These are phyloP conservation scores for Craterostigma plantagineum DNA, from an alignment of 257 asterid genomes.

Conservation along the genomic window DNA sequence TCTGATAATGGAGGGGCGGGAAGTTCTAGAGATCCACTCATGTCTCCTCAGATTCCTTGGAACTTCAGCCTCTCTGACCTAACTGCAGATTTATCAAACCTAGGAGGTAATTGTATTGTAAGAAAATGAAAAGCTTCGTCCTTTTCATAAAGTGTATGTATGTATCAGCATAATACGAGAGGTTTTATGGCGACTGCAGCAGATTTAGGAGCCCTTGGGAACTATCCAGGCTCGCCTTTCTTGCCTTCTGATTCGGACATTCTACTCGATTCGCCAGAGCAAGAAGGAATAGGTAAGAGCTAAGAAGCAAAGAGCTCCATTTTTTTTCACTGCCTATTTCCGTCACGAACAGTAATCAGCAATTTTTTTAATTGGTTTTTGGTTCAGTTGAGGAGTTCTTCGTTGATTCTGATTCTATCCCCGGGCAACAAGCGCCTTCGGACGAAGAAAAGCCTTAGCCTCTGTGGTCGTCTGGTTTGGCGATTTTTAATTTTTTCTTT, in stretches of 20 bases:
- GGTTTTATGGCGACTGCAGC: slow-evolving; percentile 17
- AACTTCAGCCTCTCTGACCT: slow-evolving; percentile 79
- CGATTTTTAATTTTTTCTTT: no score
- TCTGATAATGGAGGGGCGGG: slow-evolving; percentile 71
- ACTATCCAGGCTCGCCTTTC: slow-evolving; percentile 82
- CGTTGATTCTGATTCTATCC: slow-evolving; percentile 66
- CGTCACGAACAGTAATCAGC: no score
- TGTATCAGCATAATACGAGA: no score
- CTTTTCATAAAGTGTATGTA: no score
- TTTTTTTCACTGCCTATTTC: no score
- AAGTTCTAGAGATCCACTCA: slow-evolving; percentile 61
- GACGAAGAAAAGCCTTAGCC: slow-evolving; percentile 74
- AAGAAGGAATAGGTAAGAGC: slow-evolving; percentile 74
- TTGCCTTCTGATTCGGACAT: slow-evolving; percentile 91
- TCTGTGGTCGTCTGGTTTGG: no score
- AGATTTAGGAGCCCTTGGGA: slow-evolving; percentile 94
- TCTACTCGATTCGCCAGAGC: slow-evolving; percentile 82
- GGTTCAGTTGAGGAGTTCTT: slow-evolving; percentile 85
- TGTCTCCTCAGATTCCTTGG: slow-evolving; percentile 92
- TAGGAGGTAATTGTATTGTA: slow-evolving; percentile 53
- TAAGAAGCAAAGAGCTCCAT: no score
- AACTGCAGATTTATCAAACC: slow-evolving; percentile 76
- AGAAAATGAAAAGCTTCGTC: no score
- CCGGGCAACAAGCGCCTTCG: slow-evolving; percentile 55
- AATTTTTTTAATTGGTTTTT: slow-evolving; percentile 9